phyloP scores from a whole-genome alignment of 1,284 basidiomycete species.

The Sporisorium sorghi region DNA sequence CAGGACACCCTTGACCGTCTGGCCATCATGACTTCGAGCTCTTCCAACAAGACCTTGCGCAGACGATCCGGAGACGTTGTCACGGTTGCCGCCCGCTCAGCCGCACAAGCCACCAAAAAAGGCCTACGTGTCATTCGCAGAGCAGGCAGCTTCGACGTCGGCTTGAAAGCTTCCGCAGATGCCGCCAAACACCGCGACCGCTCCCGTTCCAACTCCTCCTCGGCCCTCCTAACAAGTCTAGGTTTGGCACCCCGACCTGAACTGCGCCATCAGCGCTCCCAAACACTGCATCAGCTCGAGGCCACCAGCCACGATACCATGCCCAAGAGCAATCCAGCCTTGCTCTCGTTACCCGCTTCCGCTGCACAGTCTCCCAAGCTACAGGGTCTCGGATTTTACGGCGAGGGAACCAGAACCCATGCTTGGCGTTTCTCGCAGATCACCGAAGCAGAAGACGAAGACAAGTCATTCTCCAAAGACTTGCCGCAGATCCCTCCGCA shows the following conservation, averaged over 20 bases:
- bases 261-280: constrained; percentile 31
- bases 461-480: constrained; percentile 38
- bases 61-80: constrained; percentile 42
- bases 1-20: constrained; percentile 19
- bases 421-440: constrained; percentile 48
- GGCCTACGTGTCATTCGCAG: constrained; percentile 38
- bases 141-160: constrained; percentile 49
- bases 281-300: constrained; percentile 27
- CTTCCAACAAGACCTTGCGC: constrained; percentile 28
- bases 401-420: constrained; percentile 7
- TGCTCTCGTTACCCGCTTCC: constrained; percentile 18
- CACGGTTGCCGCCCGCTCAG: constrained; percentile 30
- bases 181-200: constrained; percentile 12
- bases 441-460: constrained; percentile 46
- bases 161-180: constrained; percentile 13
- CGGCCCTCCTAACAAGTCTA: constrained; percentile 25
- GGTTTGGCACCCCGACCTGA: constrained; percentile 15
- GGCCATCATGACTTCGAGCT: constrained; percentile 31
- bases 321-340: constrained; percentile 5
- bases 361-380: constrained; percentile 20
- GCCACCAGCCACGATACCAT: not conserved
- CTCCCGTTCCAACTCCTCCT: constrained; percentile 44
- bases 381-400: constrained; percentile 25
- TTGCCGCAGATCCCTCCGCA: constrained; percentile 17
- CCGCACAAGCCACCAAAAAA: constrained; percentile 41